Evolutionary conservation across 257 asterid species (phyloP), one percentile per base, ranked within the genome.

Genomic region (Solanum neorickii): DNA sequence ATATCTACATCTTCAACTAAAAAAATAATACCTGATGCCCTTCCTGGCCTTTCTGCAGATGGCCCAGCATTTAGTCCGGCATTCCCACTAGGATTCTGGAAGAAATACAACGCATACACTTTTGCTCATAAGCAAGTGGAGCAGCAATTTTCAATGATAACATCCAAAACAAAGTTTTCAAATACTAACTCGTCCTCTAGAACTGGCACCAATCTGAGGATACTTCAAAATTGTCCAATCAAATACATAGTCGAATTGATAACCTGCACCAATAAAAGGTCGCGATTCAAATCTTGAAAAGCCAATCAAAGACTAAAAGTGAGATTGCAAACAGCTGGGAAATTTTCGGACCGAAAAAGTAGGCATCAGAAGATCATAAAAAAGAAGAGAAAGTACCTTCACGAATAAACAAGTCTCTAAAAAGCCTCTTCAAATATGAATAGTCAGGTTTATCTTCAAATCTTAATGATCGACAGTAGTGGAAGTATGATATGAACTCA

Each of bases 151-250:
- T 29, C 65, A 84, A 27, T 41, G 60, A 78, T 35, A 60, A 60
- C 76, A 60, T 31, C 49, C 76, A 56, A 83, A 70, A 70, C 3
- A 73, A 41, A 41, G 56, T 27, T 56, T 59, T 49, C 47, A 59
- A 74, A 72, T 59, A 88, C 83, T 20, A 42, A 84, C 87, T 85
- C 88, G 73, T 27, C 73, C 84, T 87, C 69, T 87, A 18, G 89
- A 87, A 83, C 89, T 75, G 73, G 89, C 52, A 65, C 91, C 86
- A 68, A 89, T 89, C 83, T 83, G 91, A 86, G 91, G 91, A 87
- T 89, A 89, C 82, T 86, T 89, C 85, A 87, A 70, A 82, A 89
- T 89, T 75, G 91, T 89, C 91, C 91, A 89, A 83, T 89, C 91
- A 89, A 89, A 89, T 16, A 89, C 91, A 86, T 89, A 89, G 83